Percentiles rank a stretch among this genome's conserved stretches.
Conservation (phyloP, 1,284 basidiomycete genomes). For the Heterobasidion parviporum region DNA sequence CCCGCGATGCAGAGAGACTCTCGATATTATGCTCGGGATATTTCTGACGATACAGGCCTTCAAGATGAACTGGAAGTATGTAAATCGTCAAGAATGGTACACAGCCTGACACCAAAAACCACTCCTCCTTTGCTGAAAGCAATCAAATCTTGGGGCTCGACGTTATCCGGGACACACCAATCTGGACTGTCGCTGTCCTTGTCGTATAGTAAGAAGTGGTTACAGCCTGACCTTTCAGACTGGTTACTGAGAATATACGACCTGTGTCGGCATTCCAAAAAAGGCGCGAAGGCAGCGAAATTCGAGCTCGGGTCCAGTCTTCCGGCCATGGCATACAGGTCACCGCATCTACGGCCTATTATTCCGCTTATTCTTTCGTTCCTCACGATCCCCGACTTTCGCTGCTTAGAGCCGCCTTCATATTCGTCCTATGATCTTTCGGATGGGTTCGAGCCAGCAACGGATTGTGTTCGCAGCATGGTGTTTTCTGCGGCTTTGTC, state of each 20-base stretch:
- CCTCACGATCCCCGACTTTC: neutral
- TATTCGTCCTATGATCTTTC: neutral
- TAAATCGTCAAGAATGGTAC: too few relatives aligned
- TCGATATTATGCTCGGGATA: neutral
- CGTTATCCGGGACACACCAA: neutral
- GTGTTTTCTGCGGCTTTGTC: neutral
- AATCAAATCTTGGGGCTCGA: neutral
- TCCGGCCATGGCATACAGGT: constrained; percentile 1
- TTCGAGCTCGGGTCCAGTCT: constrained; percentile 2
- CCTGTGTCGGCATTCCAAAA: neutral
- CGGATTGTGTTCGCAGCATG: neutral
- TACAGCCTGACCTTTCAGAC: constrained; percentile 2
- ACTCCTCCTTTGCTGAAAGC: neutral
- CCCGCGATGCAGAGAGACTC: neutral
- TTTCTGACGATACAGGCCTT: neutral
- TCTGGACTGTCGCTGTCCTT: neutral
- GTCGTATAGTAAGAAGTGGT: constrained; percentile 6
- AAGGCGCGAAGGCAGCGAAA: neutral
- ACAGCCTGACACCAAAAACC: too few relatives aligned
- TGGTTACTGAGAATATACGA: constrained; percentile 5
- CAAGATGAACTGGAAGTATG: neutral
- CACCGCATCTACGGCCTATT: neutral
- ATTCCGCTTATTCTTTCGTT: neutral
- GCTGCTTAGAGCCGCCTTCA: neutral
- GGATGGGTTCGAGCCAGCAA: neutral